phyloP scores from a whole-genome alignment of 306 rosid genomes.

The Abrus pulchellus region DNA sequence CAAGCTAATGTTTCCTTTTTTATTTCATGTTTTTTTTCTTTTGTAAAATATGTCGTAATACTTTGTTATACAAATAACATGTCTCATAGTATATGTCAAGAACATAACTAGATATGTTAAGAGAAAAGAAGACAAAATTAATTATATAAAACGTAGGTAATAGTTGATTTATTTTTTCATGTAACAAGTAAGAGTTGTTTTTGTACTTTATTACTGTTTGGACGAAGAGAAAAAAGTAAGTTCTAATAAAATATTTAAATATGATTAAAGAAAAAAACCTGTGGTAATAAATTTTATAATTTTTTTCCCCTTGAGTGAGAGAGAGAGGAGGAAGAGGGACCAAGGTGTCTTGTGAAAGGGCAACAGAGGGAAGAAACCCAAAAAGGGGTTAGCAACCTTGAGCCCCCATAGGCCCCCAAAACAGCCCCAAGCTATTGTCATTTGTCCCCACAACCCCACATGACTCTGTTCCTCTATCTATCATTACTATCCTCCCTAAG shows the following conservation, averaged over 20 bases:
- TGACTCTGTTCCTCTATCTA: constrained; percentile 52
- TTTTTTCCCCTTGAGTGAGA: too few relatives aligned
- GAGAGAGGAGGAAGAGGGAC: constrained; percentile 51
- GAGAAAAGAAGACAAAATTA: not conserved
- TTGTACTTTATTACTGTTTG: too few relatives aligned
- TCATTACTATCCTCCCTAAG: not conserved
- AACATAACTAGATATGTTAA: not conserved
- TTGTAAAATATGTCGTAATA: too few relatives aligned
- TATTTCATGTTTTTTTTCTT: too few relatives aligned
- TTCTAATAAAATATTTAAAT: not conserved
- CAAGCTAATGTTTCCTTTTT: too few relatives aligned
- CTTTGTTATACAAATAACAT: too few relatives aligned
- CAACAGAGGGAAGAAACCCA: constrained; percentile 56
- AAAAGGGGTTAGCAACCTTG: constrained; percentile 49
- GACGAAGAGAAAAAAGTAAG: too few relatives aligned
- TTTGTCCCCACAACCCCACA: constrained; percentile 70
- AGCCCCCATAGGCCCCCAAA: constrained; percentile 44
- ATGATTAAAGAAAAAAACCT: not conserved
- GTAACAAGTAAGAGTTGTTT: too few relatives aligned
- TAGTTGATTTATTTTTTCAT: too few relatives aligned
- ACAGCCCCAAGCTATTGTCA: constrained; percentile 49
- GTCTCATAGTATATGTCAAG: not conserved
- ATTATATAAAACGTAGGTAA: not conserved
- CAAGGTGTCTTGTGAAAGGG: constrained; percentile 61
- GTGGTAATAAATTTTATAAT: too few relatives aligned